These are phyloP conservation scores for Uromyces viciae-fabae DNA, from an alignment of 1,284 basidiomycete genomes.

Conservation along the genomic window DNA sequence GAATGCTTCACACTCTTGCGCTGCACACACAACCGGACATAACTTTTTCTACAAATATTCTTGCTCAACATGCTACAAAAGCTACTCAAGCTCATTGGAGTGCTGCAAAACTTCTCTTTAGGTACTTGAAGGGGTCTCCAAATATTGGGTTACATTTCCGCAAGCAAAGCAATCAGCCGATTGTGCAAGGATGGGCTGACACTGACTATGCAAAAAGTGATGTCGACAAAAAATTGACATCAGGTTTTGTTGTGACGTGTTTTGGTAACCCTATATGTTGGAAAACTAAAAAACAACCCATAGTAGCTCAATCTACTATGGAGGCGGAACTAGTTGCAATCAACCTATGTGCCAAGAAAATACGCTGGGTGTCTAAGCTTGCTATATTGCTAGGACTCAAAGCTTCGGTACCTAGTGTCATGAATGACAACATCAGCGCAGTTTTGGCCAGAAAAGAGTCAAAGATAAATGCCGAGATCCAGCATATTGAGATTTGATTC, in stretches of 20 bases:
- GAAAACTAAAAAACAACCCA: neutral
- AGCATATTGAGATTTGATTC: conserved; percentile 5
- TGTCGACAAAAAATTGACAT: neutral
- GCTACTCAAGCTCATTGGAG: neutral
- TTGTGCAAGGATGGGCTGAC: neutral
- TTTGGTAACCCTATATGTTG: neutral
- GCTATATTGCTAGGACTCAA: neutral
- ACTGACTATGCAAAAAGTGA: neutral
- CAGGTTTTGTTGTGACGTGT: neutral
- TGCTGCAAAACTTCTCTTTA: neutral
- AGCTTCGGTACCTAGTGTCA: neutral
- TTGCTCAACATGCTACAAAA: neutral
- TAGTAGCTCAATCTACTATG: neutral
- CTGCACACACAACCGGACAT: neutral
- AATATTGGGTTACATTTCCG: neutral
- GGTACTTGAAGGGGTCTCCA: neutral
- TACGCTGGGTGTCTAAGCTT: neutral
- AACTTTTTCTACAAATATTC: neutral
- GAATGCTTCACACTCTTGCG: neutral
- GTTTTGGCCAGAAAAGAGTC: neutral
- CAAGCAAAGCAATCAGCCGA: neutral
- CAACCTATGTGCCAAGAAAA: conserved; percentile 4
- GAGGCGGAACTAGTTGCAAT: neutral
- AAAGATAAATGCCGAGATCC: neutral
- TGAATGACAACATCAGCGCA: neutral